A percentile compares a stretch with the other conserved stretches of the same genome.
Conservation (phyloP, 2,329 filamentous ascomycete genomes). For the Dactylonectria macrodidyma region DNA sequence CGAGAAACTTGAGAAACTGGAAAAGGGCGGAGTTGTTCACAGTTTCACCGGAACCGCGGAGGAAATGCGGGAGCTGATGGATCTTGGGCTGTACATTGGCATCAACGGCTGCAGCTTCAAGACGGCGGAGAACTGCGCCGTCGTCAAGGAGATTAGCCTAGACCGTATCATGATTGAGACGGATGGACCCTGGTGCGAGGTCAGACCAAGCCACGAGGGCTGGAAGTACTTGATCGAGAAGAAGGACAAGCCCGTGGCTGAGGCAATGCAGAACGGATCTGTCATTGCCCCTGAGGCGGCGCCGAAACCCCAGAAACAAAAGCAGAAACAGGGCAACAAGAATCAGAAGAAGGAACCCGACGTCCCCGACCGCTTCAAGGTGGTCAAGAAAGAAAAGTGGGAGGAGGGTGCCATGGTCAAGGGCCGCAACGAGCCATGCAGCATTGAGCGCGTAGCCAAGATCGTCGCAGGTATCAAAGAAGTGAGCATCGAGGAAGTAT, state of each 20-base stretch:
- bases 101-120: conserved; percentile 98
- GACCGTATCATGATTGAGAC: conserved; percentile 93
- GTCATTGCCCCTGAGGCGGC: conserved; percentile 32
- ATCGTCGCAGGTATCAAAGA: conserved; percentile 91
- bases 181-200: conserved; percentile 98
- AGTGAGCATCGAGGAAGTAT: conserved; percentile 84
- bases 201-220: conserved; percentile 89
- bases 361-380: conserved; percentile 80
- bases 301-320: conserved; percentile 55
- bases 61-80: conserved; percentile 87
- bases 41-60: conserved; percentile 91
- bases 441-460: conserved; percentile 88
- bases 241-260: conserved; percentile 45
- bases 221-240: conserved; percentile 75
- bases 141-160: conserved; percentile 84
- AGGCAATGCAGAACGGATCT: conserved; percentile 45
- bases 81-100: conserved; percentile 89
- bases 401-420: conserved; percentile 90
- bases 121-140: conserved; percentile 89
- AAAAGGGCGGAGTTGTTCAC: conserved; percentile 88
- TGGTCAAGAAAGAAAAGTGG: conserved; percentile 98
- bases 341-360: conserved; percentile 75
- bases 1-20: conserved; percentile 73
- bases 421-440: conserved; percentile 92
- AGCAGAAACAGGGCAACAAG: conserved; percentile 68